Percentiles rank a stretch among this genome's conserved stretches.
phyloP scores from a whole-genome alignment of 225 moss, liverwort and hornwort species.

The Antitrichia curtipendula region DNA sequence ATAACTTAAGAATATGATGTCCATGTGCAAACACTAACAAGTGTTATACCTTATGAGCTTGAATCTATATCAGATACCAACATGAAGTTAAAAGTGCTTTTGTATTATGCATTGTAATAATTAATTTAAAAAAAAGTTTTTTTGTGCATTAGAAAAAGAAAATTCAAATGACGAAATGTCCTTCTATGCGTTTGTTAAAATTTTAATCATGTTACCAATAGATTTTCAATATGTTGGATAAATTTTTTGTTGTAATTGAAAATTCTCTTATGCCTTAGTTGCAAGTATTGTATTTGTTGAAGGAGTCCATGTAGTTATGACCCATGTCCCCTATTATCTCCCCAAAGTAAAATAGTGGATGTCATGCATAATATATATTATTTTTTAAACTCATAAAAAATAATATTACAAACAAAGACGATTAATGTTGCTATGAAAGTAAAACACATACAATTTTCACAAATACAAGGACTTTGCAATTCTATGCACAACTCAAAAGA shows the following conservation, averaged over 20 bases:
- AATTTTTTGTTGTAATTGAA: not conserved
- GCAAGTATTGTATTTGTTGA: not conserved
- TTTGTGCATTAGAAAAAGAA: not conserved
- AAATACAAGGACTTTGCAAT: not conserved
- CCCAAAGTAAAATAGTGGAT: not conserved
- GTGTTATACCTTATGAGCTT: not conserved
- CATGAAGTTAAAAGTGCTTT: not conserved
- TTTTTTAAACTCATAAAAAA: not conserved
- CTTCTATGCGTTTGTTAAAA: too few relatives aligned
- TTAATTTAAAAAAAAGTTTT: too few relatives aligned
- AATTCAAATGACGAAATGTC: not conserved
- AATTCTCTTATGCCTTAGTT: too few relatives aligned
- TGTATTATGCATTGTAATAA: not conserved
- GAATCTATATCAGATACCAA: not conserved
- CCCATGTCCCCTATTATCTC: not conserved
- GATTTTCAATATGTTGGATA: not conserved
- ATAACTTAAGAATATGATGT: not conserved
- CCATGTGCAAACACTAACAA: not conserved
- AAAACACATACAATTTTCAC: not conserved
- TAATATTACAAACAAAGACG: not conserved
- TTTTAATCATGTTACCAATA: not conserved
- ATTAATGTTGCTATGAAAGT: not conserved
- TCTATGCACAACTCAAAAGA: fast-evolving
- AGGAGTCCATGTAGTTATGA: not conserved
- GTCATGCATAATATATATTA: not conserved